These are phyloP conservation scores for Blumeria graminis DNA, from an alignment of 2,329 filamentous ascomycete species.

Conservation along the genomic window DNA sequence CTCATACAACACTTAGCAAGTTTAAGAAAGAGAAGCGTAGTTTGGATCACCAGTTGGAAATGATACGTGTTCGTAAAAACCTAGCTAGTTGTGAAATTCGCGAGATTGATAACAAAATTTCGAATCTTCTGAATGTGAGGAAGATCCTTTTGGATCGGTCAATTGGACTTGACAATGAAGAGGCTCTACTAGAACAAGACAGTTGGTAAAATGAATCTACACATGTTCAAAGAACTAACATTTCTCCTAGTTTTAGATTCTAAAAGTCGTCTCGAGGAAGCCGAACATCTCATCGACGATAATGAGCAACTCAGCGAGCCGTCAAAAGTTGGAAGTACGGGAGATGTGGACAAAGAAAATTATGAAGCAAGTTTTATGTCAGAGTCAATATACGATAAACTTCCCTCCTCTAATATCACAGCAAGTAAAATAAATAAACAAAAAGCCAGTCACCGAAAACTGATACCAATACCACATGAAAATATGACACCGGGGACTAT, in stretches of 20 bases:
- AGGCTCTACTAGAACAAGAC: slow-evolving; percentile 73
- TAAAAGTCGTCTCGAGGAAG: slow-evolving; percentile 35
- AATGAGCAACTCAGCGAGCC: slow-evolving; percentile 29
- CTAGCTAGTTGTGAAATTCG: slow-evolving; percentile 93
- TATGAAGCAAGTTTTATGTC: slow-evolving; percentile 63
- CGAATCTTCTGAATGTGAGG: slow-evolving; percentile 80
- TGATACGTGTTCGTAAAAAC: slow-evolving; percentile 81
- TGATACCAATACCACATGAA: slow-evolving; percentile 87
- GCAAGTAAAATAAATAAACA: slow-evolving; percentile 26
- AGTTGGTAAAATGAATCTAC: slow-evolving; percentile 25
- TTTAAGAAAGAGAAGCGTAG: slow-evolving; percentile 59
- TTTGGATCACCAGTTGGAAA: slow-evolving; percentile 67
- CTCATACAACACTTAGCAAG: slow-evolving; percentile 42
- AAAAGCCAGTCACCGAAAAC: slow-evolving; percentile 44
- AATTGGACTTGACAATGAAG: slow-evolving; percentile 71
- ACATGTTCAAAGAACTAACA: slow-evolving; percentile 3
- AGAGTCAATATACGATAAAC: slow-evolving; percentile 85
- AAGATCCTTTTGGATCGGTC: slow-evolving; percentile 74
- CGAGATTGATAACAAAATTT: slow-evolving; percentile 91
- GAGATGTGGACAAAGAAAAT: slow-evolving; percentile 20
- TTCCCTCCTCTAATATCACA: slow-evolving; percentile 33
- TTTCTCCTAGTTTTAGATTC: slow-evolving; percentile 30
- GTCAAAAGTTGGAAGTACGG: slow-evolving; percentile 26
- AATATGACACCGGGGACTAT: slow-evolving; percentile 75
- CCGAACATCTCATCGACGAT: slow-evolving; percentile 33